Evolutionary conservation across 768 basidiomycete genomes (phyloP).

Genomic region (Termitomyces sp.): DNA sequence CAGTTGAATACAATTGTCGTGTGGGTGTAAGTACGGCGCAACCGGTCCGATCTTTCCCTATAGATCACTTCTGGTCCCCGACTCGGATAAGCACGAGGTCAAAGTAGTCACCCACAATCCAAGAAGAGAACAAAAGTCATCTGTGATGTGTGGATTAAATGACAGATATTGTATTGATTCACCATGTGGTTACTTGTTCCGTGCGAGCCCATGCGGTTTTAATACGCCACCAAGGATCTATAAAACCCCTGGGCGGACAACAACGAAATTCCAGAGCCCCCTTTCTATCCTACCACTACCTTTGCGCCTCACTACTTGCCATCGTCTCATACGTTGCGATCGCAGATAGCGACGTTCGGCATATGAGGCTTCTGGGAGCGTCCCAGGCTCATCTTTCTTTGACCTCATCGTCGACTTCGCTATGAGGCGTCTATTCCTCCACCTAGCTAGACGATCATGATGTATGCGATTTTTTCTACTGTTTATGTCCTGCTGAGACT

Average conservation of each 20-base stretch:
- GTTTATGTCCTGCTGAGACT: background rate
- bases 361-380: background rate
- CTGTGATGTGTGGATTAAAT: background rate
- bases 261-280: background rate
- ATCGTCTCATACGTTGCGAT: background rate
- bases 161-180: background rate
- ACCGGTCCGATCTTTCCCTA: no score
- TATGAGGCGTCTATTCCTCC: background rate
- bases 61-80: no score
- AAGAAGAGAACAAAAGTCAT: background rate
- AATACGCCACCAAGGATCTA: slow-evolving; percentile 14
- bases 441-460: background rate
- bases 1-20: no score
- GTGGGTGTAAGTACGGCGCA: no score
- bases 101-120: background rate
- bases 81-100: background rate
- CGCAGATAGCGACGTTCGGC: background rate
- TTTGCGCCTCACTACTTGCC: background rate
- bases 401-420: background rate
- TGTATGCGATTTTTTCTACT: background rate
- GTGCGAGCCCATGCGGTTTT: slow-evolving; percentile 1
- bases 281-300: background rate
- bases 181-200: background rate
- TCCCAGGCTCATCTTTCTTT: background rate
- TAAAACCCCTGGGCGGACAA: background rate